phyloP scores from a whole-genome alignment of 2,329 filamentous ascomycete genomes.

The Elsinoe ampelina region DNA sequence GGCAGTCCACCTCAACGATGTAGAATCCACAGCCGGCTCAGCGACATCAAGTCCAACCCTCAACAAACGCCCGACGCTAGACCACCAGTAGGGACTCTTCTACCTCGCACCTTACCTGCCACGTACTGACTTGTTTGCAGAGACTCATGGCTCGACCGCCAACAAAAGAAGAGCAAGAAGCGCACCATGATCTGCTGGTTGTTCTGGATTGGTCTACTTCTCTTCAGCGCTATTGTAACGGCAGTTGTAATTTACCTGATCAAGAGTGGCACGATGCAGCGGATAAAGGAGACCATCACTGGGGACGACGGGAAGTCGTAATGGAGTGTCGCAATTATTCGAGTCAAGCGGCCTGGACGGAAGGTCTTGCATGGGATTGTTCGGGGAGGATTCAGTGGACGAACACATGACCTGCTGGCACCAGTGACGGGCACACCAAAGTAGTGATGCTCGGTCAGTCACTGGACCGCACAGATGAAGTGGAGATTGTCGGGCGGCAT shows the following conservation, averaged over 20 bases:
- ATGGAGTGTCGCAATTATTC: not conserved
- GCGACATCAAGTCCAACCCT: slow-evolving; percentile 2
- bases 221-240: slow-evolving; percentile 37
- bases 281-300: slow-evolving; percentile 5
- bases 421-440: not conserved
- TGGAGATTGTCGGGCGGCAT: no score
- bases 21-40: slow-evolving; percentile 27
- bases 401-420: not conserved
- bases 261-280: slow-evolving; percentile 21
- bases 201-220: slow-evolving; percentile 40
- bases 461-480: no score
- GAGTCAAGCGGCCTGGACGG: not conserved
- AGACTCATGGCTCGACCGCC: slow-evolving; percentile 44
- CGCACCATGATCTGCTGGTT: slow-evolving; percentile 40
- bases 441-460: no score
- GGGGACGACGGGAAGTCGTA: not conserved
- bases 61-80: slow-evolving; percentile 19
- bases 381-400: no score
- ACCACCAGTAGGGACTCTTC: slow-evolving; percentile 31
- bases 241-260: slow-evolving; percentile 38
- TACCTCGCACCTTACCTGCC: not conserved
- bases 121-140: slow-evolving; percentile 26
- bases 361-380: not conserved
- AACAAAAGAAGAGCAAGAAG: slow-evolving; percentile 40
- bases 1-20: slow-evolving; percentile 46